Evolutionary conservation across 2,329 filamentous ascomycete species (phyloP).

Genomic region (Aspergillus chevalieri): DNA sequence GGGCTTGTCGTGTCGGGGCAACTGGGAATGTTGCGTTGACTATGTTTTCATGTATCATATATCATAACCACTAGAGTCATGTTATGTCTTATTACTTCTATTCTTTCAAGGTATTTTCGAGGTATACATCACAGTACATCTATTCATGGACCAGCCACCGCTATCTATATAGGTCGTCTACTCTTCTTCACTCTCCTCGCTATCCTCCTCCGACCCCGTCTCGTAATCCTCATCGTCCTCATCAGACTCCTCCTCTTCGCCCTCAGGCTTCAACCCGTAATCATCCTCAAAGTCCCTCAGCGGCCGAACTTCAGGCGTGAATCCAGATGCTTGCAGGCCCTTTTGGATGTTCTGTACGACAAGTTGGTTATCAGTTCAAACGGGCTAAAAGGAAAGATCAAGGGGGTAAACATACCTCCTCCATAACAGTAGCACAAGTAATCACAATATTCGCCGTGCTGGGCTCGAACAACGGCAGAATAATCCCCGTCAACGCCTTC

Average conservation of each 20-base stretch:
- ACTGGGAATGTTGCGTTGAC: too few relatives aligned
- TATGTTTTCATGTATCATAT: too few relatives aligned
- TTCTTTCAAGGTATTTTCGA: too few relatives aligned
- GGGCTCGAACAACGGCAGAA: slow-evolving; percentile 74
- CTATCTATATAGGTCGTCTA: slow-evolving; percentile 1
- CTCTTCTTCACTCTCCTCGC: slow-evolving; percentile 36
- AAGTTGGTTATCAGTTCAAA: slow-evolving; percentile 2
- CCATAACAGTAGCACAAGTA: slow-evolving; percentile 79
- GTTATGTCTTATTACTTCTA: too few relatives aligned
- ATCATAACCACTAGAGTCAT: too few relatives aligned
- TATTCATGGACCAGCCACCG: background rate
- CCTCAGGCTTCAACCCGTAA: slow-evolving; percentile 68
- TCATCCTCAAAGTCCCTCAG: slow-evolving; percentile 81
- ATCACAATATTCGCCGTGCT: slow-evolving; percentile 78
- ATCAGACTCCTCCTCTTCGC: slow-evolving; percentile 54
- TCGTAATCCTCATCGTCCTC: slow-evolving; percentile 43
- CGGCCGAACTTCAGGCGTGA: slow-evolving; percentile 67
- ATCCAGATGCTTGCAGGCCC: slow-evolving; percentile 68
- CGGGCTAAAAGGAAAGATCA: background rate
- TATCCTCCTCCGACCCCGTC: slow-evolving; percentile 42
- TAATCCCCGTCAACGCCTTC: slow-evolving; percentile 63
- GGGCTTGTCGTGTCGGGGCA: too few relatives aligned
- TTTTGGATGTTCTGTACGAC: slow-evolving; percentile 62
- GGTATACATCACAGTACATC: background rate
- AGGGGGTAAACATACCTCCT: slow-evolving; percentile 58